Evolutionary conservation across 2,329 filamentous ascomycete genomes (phyloP).

Genomic region (Ophiostoma sp.): DNA sequence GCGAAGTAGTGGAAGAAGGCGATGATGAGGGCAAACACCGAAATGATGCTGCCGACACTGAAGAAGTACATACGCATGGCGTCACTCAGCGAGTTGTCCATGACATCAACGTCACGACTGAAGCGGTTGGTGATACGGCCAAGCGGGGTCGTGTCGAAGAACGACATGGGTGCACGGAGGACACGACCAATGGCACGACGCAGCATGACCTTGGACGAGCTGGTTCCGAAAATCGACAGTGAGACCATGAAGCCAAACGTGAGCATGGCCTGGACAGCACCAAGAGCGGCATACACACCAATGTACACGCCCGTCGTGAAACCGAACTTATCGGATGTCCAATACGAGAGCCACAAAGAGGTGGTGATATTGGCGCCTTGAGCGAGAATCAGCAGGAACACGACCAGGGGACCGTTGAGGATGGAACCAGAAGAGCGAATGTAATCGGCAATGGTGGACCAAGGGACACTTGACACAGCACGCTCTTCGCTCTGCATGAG

Average conservation of each 20-base stretch:
- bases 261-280: slow-evolving; percentile 67
- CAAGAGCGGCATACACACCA: slow-evolving; percentile 69
- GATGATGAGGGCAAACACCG: slow-evolving; percentile 87
- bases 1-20: slow-evolving; percentile 91
- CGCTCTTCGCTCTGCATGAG: slow-evolving; percentile 75
- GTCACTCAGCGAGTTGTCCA: slow-evolving; percentile 91
- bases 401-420: slow-evolving; percentile 64
- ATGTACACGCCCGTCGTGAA: slow-evolving; percentile 71
- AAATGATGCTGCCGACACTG: slow-evolving; percentile 76
- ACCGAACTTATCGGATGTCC: slow-evolving; percentile 78
- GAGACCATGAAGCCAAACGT: slow-evolving; percentile 79
- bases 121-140: slow-evolving; percentile 96
- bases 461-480: slow-evolving; percentile 74
- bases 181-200: slow-evolving; percentile 76
- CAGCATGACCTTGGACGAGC: slow-evolving; percentile 78
- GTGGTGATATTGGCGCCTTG: slow-evolving; percentile 86
- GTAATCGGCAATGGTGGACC: slow-evolving; percentile 77
- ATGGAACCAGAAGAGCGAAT: slow-evolving; percentile 72
- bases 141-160: slow-evolving; percentile 95
- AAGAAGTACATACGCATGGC: slow-evolving; percentile 91
- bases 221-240: slow-evolving; percentile 77
- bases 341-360: slow-evolving; percentile 90
- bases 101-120: slow-evolving; percentile 90
- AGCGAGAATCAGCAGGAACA: slow-evolving; percentile 65
- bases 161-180: slow-evolving; percentile 74